phyloP scores from a whole-genome alignment of 352 stramenopile species.

The Globisporangium perplexum region DNA sequence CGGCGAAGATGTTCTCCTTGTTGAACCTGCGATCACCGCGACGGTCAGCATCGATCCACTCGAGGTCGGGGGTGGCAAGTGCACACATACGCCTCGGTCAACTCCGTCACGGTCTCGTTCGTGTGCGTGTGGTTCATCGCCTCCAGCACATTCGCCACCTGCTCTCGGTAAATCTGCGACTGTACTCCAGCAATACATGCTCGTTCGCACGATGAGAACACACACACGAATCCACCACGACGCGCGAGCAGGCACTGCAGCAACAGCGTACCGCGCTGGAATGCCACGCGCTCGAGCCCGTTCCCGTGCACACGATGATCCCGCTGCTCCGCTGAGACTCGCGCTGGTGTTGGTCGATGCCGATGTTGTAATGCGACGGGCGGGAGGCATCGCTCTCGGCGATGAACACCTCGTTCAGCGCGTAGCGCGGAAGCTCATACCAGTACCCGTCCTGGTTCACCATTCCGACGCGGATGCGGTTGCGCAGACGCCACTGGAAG shows the following conservation, averaged over 20 bases:
- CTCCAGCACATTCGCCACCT: conserved; percentile 77
- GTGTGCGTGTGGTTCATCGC: conserved; percentile 86
- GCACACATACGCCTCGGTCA: conserved; percentile 71
- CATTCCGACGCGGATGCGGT: conserved; percentile 85
- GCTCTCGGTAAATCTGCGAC: conserved; percentile 83
- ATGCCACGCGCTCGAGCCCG: conserved; percentile 84
- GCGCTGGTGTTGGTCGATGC: conserved; percentile 83
- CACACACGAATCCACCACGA: neutral
- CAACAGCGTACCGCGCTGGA: conserved; percentile 65
- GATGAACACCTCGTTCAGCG: conserved; percentile 89
- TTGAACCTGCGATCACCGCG: conserved; percentile 51
- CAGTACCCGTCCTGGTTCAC: conserved; percentile 87
- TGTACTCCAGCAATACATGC: conserved; percentile 12
- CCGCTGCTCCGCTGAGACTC: conserved; percentile 85
- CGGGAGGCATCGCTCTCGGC: conserved; percentile 81
- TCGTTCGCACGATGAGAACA: neutral
- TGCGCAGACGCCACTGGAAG: conserved; percentile 73
- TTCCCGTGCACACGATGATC: conserved; percentile 85
- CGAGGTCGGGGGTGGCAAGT: no score
- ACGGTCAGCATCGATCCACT: neutral
- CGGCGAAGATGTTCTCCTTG: conserved; percentile 77
- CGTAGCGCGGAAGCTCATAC: conserved; percentile 81
- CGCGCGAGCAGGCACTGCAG: conserved; percentile 1
- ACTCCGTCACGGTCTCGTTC: conserved; percentile 83
- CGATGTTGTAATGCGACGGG: conserved; percentile 86